These are phyloP conservation scores for Bryoerythrophyllum caledonicum DNA, from an alignment of 225 moss, liverwort and hornwort species.

Conservation along the genomic window DNA sequence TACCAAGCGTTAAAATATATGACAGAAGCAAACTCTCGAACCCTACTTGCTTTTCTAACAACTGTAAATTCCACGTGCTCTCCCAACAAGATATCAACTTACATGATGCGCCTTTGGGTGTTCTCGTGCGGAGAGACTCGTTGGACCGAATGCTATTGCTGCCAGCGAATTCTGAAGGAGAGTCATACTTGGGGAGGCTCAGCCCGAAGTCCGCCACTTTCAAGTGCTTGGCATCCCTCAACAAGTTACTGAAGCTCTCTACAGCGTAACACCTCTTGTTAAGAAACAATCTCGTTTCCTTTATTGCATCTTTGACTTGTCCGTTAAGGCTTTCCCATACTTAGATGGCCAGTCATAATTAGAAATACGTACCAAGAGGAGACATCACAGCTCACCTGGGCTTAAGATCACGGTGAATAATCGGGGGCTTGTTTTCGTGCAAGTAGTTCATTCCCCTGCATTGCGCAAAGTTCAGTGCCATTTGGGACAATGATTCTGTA, in stretches of 20 bases:
- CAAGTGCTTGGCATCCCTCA: slow-evolving; percentile 69
- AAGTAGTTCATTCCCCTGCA: slow-evolving; percentile 90
- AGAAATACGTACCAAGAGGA: not conserved
- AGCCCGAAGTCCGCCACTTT: slow-evolving; percentile 88
- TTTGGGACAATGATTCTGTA: too few relatives aligned
- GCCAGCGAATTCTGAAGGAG: slow-evolving; percentile 34
- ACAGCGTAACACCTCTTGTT: slow-evolving; percentile 51
- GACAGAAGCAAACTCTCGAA: too few relatives aligned
- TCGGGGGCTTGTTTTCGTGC: slow-evolving; percentile 76
- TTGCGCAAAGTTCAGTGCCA: not conserved
- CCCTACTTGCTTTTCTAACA: too few relatives aligned
- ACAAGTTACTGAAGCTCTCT: slow-evolving; percentile 72
- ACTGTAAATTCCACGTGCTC: slow-evolving; percentile 62
- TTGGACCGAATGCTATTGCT: slow-evolving; percentile 41
- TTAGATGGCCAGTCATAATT: not conserved
- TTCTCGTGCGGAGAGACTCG: slow-evolving; percentile 32
- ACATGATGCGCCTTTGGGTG: slow-evolving; percentile 64
- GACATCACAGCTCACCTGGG: slow-evolving; percentile 41
- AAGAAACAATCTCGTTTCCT: slow-evolving; percentile 26
- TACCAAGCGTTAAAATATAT: too few relatives aligned
- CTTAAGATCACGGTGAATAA: slow-evolving; percentile 63
- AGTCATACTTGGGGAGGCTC: slow-evolving; percentile 58
- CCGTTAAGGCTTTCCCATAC: not conserved
- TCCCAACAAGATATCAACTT: slow-evolving; percentile 51
- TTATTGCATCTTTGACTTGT: not conserved